Evolutionary conservation across 23 red algal genomes (phyloP), one percentile per base, ranked within the genome.

Genomic region (Gracilaria gracilis): DNA sequence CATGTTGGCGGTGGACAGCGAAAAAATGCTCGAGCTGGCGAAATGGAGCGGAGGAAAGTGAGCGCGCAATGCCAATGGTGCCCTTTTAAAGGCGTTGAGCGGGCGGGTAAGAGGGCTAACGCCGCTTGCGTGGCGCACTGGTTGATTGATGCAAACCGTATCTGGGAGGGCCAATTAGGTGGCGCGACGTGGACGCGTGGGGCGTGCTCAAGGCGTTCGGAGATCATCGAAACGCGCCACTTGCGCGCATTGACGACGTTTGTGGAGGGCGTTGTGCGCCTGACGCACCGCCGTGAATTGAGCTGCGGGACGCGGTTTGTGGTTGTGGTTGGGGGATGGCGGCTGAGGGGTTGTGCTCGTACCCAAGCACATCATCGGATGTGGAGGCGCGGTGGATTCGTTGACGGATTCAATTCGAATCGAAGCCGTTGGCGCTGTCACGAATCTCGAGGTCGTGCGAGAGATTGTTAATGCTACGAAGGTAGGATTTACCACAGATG

Each of bases 61-160:
- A 57, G 42, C 6, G 28, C 29, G 20, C 32, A 5, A 57, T 31
- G 46, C 11, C 2, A 11, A 11, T 44, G 24, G 3, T 17, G 59
- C 59, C 5, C 23, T 80, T 50, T 82, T 61, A 62, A 62, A 21
- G 38, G 78, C 35, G n/a, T 19, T 36, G 42, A 61, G 78, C 78
- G 40, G 51, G 20, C 42, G 78, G 51, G 27, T 16, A 42, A 28
- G 51, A 19, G 23, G 78, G 51, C 11, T 16, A 42, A 28, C 42
- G 71, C 47, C 21, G 20, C 39, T 46, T 46, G 28, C 53, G 75
- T 57, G 75, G 49, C 49, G 75, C 47, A 0, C 75, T 15, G 64
- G 9, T 69, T 69, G 64, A 69, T 32, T 79, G 53, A 57, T 53
- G 40, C 49, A 38, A 11, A 12, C n/a, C 35, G 33, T 36, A 82